These are phyloP conservation scores for Ascochyta viciae-villosae DNA, from an alignment of 2,329 filamentous ascomycete species.

Conservation along the genomic window DNA sequence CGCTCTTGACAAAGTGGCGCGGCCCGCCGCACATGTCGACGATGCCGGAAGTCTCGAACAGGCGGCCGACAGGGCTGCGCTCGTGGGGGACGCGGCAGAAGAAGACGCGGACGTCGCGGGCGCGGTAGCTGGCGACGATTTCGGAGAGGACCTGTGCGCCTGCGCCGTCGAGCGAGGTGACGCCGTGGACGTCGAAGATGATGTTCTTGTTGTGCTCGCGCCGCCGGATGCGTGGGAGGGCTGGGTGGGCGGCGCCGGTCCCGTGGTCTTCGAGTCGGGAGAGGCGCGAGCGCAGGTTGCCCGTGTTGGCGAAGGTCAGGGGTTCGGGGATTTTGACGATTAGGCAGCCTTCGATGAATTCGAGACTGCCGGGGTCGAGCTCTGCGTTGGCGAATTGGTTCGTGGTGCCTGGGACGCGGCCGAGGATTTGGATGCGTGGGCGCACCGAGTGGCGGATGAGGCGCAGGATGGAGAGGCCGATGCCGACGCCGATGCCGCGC, in stretches of 20 bases:
- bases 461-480: slow-evolving; percentile 86
- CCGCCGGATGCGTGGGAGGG: slow-evolving; percentile 77
- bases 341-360: slow-evolving; percentile 89
- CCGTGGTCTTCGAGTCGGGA: slow-evolving; percentile 88
- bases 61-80: slow-evolving; percentile 67
- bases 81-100: slow-evolving; percentile 67
- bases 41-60: slow-evolving; percentile 83
- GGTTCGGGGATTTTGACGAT: slow-evolving; percentile 99
- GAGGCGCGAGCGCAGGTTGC: slow-evolving; percentile 84
- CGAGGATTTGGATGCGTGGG: slow-evolving; percentile 94
- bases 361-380: slow-evolving; percentile 72
- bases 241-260: slow-evolving; percentile 83
- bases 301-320: slow-evolving; percentile 95
- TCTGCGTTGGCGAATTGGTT: slow-evolving; percentile 87
- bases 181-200: slow-evolving; percentile 98
- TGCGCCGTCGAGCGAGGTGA: slow-evolving; percentile 91
- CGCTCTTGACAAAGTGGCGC: slow-evolving; percentile 79
- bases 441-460: slow-evolving; percentile 91
- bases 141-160: slow-evolving; percentile 90
- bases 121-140: slow-evolving; percentile 83
- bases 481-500: slow-evolving; percentile 90
- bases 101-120: slow-evolving; percentile 77
- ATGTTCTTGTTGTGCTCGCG: slow-evolving; percentile 88
- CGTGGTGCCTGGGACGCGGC: slow-evolving; percentile 79
- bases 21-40: slow-evolving; percentile 81